phyloP scores from a whole-genome alignment of 2,329 filamentous ascomycete species.

The Chaetothyriales sp. region DNA sequence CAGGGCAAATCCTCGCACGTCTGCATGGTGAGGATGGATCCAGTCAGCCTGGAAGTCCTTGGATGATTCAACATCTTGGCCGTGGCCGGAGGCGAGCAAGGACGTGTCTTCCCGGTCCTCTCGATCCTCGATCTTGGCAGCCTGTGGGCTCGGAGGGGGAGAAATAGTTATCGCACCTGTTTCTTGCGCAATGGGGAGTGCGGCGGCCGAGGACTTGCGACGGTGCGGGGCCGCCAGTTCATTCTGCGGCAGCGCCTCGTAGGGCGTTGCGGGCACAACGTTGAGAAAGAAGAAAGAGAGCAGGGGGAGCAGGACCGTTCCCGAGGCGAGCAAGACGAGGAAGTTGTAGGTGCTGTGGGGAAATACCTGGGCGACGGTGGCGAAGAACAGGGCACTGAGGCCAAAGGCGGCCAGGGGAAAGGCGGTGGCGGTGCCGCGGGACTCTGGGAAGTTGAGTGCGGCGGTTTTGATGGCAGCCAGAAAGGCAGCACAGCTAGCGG shows the following conservation, averaged over 20 bases:
- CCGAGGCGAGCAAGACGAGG: constrained; percentile 63
- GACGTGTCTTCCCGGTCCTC: constrained; percentile 35
- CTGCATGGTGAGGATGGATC: constrained; percentile 65
- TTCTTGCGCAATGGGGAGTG: constrained; percentile 22
- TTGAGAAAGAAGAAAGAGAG: constrained; percentile 73
- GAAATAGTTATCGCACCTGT: constrained; percentile 19
- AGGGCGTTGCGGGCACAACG: constrained; percentile 44
- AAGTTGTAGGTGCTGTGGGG: constrained; percentile 73
- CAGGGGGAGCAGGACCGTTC: constrained; percentile 64
- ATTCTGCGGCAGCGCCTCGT: constrained; percentile 28
- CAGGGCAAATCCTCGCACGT: constrained; percentile 74
- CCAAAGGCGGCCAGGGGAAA: constrained; percentile 89
- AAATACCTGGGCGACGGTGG: constrained; percentile 63
- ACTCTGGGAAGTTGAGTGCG: constrained; percentile 79
- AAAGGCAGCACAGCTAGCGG: constrained; percentile 87
- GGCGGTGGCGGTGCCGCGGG: constrained; percentile 84
- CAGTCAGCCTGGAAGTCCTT: constrained; percentile 41
- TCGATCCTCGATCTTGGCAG: neutral
- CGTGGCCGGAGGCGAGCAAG: constrained; percentile 45
- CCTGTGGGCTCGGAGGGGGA: constrained; percentile 1
- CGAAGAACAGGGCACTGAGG: constrained; percentile 92
- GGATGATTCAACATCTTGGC: constrained; percentile 12
- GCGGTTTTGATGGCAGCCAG: constrained; percentile 74
- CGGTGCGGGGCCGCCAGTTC: constrained; percentile 23
- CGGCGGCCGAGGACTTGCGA: constrained; percentile 19